Base-by-base conservation (phyloP, 768 basidiomycete genomes). In the Coprinopsis sp. region DNA sequence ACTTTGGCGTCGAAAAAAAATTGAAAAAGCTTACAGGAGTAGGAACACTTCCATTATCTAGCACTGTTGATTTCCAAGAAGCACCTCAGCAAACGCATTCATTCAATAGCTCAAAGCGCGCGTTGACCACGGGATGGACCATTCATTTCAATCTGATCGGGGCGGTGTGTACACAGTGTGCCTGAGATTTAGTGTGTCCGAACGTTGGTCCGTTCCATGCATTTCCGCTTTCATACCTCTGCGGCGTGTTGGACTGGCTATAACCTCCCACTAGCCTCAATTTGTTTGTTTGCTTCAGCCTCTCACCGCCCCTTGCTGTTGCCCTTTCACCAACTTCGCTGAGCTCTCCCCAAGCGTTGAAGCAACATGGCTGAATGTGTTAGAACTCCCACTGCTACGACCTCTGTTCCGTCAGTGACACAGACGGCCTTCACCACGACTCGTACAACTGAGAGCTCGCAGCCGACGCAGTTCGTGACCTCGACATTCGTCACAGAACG, bases 221-320 rank as follows among this genome's bases (percentile, higher is more conserved):
- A 39, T 33, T 44, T 16, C 43, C 43, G 43, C 28, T 46, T 46
- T 46, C 33, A 25, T 34, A 34, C 33, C 44, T 28, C 13, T 37
- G 44, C 44, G 44, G 44, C 24, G 44, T 46, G 44, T 19, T 11
- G 33, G 34, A 16, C 14, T 28, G 6, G 25, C 6, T 10, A 22
- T 21, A 8, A 23, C 12, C 31, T 25, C 25, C 23, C 19, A 46
- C 33, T 10, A 34, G 12, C 16, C 6, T 18, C 22, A 13, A 16
- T 24, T 28, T 27, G 19, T 28, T 33, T 30, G 12, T 5, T 30
- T n/a, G n/a, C 27, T 11, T 25, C 10, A 22, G 11, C 25, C 38
- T 39, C 6, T 34, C 22, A 33, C 43, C 34, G 21, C 43, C 6
- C 34, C 24, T 28, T 11, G 22, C 39, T 6, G 19, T 12, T 12